A percentile compares a stretch with the other conserved stretches of the same genome.
Evolutionary conservation across 306 rosid genomes (phyloP).

Genomic region (Malus orientalis): DNA sequence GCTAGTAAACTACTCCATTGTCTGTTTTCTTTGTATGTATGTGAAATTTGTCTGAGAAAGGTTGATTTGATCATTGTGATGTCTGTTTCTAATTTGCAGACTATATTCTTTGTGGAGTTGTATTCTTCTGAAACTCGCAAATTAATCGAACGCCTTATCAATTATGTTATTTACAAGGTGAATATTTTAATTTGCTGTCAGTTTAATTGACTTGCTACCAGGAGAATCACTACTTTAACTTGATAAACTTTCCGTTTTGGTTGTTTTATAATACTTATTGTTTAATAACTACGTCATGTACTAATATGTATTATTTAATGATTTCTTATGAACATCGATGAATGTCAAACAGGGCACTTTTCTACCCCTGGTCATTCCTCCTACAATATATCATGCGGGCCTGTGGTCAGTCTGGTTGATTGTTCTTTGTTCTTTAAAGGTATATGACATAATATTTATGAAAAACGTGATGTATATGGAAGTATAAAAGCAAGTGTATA

Average conservation of each 20-base stretch:
- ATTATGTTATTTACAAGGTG: conserved; percentile 92
- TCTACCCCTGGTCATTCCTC: conserved; percentile 82
- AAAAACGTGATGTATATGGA: conserved; percentile 2
- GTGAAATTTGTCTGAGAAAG: not conserved
- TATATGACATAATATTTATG: conserved; percentile 20
- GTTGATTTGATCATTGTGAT: conserved; percentile 8
- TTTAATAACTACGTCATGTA: not conserved
- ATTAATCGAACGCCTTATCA: conserved; percentile 71
- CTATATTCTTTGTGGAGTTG: conserved; percentile 74
- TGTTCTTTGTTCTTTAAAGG: conserved; percentile 89
- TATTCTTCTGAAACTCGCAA: conserved; percentile 77
- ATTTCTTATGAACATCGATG: conserved; percentile 12
- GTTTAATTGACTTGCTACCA: not conserved
- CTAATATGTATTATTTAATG: not conserved
- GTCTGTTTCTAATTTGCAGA: conserved; percentile 47
- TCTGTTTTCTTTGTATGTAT: not conserved
- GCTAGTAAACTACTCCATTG: not conserved
- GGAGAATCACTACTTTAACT: not conserved
- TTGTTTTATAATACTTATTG: not conserved
- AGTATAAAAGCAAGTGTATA: not conserved
- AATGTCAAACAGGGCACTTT: conserved; percentile 64
- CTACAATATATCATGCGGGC: conserved; percentile 73
- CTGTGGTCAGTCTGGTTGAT: conserved; percentile 90
- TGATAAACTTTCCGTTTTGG: not conserved
- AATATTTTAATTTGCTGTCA: conserved; percentile 6